Evolutionary conservation across 2,329 filamentous ascomycete genomes (phyloP).

Genomic region (Cyphellophora europaea): DNA sequence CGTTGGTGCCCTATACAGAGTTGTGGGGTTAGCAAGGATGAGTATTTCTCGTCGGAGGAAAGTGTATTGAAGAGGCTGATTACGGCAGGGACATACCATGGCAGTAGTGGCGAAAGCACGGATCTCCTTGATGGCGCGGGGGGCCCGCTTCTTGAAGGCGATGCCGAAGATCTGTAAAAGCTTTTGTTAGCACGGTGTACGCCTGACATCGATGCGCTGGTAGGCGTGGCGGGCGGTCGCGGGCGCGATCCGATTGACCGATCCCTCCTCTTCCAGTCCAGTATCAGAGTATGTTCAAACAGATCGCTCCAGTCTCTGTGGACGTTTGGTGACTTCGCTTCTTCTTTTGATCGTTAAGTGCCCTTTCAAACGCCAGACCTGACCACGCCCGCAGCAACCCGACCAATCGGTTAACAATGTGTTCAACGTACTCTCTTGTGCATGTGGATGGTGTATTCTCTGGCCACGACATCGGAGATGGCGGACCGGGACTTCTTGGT

Average conservation of each 20-base stretch:
- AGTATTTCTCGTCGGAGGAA: neutral
- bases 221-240: too few relatives aligned
- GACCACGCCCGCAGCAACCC: too few relatives aligned
- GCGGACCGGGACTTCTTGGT: constrained; percentile 75
- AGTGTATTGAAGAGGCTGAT: neutral
- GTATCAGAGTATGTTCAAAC: too few relatives aligned
- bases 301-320: too few relatives aligned
- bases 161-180: constrained; percentile 81
- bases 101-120: constrained; percentile 83
- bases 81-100: constrained; percentile 54
- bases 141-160: constrained; percentile 99
- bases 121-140: constrained; percentile 99
- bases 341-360: too few relatives aligned
- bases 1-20: constrained; percentile 68
- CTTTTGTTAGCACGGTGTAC: neutral
- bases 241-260: too few relatives aligned
- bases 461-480: constrained; percentile 96
- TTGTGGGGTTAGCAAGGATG: neutral
- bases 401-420: too few relatives aligned
- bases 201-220: too few relatives aligned
- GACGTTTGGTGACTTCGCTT: too few relatives aligned
- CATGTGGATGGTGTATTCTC: constrained; percentile 99
- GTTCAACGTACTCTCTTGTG: constrained; percentile 88
- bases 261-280: too few relatives aligned
- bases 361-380: too few relatives aligned